These are phyloP conservation scores for Dinochytrium kinnereticum DNA, from an alignment of 371 early-diverging fungal genomes.

Conservation along the genomic window DNA sequence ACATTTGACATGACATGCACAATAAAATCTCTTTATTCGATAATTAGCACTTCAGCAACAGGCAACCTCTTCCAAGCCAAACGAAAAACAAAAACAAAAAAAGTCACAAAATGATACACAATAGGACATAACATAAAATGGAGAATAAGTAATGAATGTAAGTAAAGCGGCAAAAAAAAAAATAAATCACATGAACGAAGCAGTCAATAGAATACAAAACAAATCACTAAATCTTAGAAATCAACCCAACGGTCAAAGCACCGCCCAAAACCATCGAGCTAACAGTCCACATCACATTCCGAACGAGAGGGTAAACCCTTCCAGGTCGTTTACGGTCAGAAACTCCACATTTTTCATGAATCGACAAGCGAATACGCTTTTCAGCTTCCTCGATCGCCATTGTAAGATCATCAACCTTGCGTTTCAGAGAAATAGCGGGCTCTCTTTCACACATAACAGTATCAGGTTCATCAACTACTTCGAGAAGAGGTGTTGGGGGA, in stretches of 20 bases:
- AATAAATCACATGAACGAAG: too few relatives aligned
- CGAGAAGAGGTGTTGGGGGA: background rate
- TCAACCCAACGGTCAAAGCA: background rate
- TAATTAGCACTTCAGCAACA: too few relatives aligned
- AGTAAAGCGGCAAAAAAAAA: background rate
- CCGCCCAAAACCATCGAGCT: constrained; percentile 6
- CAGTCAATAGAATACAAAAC: background rate
- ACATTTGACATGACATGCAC: too few relatives aligned
- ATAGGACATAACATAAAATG: too few relatives aligned
- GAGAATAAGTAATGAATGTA: background rate
- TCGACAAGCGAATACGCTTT: background rate
- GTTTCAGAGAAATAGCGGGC: background rate
- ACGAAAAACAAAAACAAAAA: too few relatives aligned
- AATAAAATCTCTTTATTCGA: too few relatives aligned
- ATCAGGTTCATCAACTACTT: background rate
- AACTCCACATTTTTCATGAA: background rate
- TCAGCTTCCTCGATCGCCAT: background rate
- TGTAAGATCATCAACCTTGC: constrained; percentile 4
- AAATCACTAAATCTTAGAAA: background rate
- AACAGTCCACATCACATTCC: constrained; percentile 1
- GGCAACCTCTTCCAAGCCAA: too few relatives aligned
- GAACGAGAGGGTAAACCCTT: background rate
- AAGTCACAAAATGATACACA: too few relatives aligned
- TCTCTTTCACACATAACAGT: background rate
- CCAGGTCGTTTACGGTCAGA: background rate